Evolutionary conservation across 2,329 filamentous ascomycete genomes (phyloP).

Genomic region (Xylaria sp.): DNA sequence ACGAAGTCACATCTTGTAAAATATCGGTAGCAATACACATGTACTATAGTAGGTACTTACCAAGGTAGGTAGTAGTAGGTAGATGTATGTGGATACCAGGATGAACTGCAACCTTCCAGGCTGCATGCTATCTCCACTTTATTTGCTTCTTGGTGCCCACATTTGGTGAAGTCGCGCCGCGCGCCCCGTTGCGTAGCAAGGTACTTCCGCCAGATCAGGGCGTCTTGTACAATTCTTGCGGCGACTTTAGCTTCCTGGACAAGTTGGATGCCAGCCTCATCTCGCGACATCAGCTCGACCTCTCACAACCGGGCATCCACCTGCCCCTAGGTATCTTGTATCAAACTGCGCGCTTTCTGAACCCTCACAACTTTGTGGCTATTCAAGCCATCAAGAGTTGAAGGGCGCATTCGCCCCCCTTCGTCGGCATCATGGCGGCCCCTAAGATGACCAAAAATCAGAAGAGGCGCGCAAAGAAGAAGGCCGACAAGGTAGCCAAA

Average conservation of each 20-base stretch:
- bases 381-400: not conserved
- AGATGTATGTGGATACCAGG: too few relatives aligned
- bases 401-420: slow-evolving; percentile 28
- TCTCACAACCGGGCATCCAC: not conserved
- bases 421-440: slow-evolving; percentile 59
- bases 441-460: slow-evolving; percentile 92
- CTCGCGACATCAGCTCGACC: not conserved
- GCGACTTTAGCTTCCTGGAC: not conserved
- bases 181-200: slow-evolving; percentile 2
- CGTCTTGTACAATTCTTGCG: not conserved
- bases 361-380: not conserved
- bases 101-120: too few relatives aligned
- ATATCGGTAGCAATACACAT: too few relatives aligned
- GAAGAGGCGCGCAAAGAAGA: slow-evolving; percentile 90
- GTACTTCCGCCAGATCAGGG: not conserved
- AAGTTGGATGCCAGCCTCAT: not conserved
- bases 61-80: too few relatives aligned
- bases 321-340: not conserved
- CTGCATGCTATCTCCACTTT: not conserved
- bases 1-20: too few relatives aligned
- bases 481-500: slow-evolving; percentile 78
- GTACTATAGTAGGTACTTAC: too few relatives aligned
- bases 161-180: not conserved
- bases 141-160: not conserved
- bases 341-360: not conserved